phyloP scores from a whole-genome alignment of 2,329 filamentous ascomycete genomes.

The Pseudofabraea citricarpa region DNA sequence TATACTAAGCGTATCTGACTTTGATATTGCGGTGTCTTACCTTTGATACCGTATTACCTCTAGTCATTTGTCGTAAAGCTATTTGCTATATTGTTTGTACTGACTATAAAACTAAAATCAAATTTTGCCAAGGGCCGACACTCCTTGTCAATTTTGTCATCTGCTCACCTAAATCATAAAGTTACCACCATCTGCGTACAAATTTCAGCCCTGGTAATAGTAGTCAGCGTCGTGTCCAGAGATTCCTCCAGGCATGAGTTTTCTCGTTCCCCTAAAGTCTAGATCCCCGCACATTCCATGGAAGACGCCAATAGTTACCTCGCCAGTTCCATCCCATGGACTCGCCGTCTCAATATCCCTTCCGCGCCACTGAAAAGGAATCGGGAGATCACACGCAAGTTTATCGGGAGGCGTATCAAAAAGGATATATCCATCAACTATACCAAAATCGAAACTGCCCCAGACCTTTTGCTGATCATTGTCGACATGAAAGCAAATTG shows the following conservation, averaged over 20 bases:
- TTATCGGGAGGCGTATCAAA: background rate
- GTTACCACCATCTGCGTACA: background rate
- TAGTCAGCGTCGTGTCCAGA: background rate
- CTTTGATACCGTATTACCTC: no score
- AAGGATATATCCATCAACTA: conserved; percentile 1
- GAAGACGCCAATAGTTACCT: background rate
- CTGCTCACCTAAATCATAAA: no score
- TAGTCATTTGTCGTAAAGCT: no score
- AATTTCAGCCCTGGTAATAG: background rate
- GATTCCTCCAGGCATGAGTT: no score
- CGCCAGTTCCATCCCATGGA: background rate
- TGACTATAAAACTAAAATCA: no score
- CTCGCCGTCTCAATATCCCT: background rate
- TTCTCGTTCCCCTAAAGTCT: conserved; percentile 1
- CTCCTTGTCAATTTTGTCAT: no score
- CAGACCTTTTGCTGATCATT: background rate
- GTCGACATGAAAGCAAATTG: conserved; percentile 1
- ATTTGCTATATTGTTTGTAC: no score
- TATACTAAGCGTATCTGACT: no score
- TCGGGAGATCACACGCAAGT: background rate
- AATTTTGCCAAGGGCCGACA: no score
- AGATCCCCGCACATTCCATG: background rate
- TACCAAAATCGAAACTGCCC: conserved; percentile 1
- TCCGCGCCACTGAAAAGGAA: background rate
- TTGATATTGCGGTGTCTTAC: no score